Percentiles rank a stretch among this genome's conserved stretches.
Conservation (phyloP, 148 eudicot genomes). For the Talinum fruticosum region DNA sequence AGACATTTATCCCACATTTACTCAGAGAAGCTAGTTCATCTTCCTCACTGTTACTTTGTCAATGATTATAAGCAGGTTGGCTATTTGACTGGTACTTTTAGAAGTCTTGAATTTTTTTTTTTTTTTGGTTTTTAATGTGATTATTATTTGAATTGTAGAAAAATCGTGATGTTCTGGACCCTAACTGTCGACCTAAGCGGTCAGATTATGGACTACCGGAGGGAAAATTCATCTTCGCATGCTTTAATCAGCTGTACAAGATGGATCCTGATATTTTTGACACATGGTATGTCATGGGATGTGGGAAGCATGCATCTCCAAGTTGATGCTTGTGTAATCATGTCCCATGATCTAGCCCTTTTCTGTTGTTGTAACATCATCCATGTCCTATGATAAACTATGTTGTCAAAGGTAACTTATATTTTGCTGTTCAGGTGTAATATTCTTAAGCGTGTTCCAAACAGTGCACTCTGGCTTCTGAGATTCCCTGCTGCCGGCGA, state of each 20-base stretch:
- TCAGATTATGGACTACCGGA: conserved; percentile 97
- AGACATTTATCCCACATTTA: conserved; percentile 62
- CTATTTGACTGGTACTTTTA: neutral
- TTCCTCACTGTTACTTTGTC: conserved; percentile 93
- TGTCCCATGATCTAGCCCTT: neutral
- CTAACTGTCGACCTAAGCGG: conserved; percentile 60
- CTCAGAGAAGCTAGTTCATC: conserved; percentile 91
- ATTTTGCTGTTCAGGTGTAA: conserved; percentile 65
- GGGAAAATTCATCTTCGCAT: conserved; percentile 88
- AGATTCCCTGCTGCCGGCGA: conserved; percentile 96
- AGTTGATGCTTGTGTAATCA: neutral
- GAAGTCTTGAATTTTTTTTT: neutral
- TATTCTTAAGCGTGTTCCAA: conserved; percentile 86
- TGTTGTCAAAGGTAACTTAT: neutral
- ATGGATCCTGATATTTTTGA: conserved; percentile 90
- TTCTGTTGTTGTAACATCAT: neutral
- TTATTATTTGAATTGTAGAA: conserved; percentile 36
- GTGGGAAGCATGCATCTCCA: neutral
- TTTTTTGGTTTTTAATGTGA: neutral
- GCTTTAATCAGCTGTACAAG: conserved; percentile 95
- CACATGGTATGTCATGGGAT: conserved; percentile 53
- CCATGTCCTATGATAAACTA: neutral
- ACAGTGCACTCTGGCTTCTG: conserved; percentile 96
- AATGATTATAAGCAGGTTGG: conserved; percentile 95
- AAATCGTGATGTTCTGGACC: conserved; percentile 83